Percentiles rank a stretch among this genome's conserved stretches.
phyloP scores from a whole-genome alignment of 257 asterid genomes.

The Solanum rostratum region DNA sequence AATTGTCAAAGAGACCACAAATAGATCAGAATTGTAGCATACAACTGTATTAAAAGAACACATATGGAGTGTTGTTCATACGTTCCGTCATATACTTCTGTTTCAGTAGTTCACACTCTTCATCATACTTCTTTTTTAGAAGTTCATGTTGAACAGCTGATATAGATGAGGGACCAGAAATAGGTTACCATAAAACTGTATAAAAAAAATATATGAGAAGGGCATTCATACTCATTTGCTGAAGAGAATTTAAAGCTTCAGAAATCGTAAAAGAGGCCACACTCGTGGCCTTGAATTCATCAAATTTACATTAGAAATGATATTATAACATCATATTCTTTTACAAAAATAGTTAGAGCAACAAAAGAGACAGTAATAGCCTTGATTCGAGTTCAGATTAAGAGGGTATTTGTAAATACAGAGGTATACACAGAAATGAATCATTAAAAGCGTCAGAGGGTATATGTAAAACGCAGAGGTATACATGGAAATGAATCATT shows the following conservation, averaged over 20 bases:
- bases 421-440: no score
- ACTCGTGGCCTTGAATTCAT: conserved; percentile 53
- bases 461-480: no score
- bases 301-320: neutral
- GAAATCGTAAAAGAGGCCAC: conserved; percentile 45
- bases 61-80: conserved; percentile 3
- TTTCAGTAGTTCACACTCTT: conserved; percentile 47
- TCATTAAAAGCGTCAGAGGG: no score
- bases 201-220: neutral
- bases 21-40: neutral
- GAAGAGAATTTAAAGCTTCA: conserved; percentile 41
- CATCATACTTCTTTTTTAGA: conserved; percentile 42
- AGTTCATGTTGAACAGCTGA: conserved; percentile 52
- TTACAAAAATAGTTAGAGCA: no score
- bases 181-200: neutral
- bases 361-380: no score
- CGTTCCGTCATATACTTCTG: conserved; percentile 63
- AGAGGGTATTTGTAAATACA: no score
- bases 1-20: conserved; percentile 4
- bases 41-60: neutral
- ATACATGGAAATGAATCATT: no score
- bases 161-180: conserved; percentile 3
- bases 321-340: no score
- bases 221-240: conserved; percentile 40
- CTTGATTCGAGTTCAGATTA: no score